Base-by-base conservation (phyloP, 2,329 filamentous ascomycete genomes). In the Chaetomium globosum region DNA sequence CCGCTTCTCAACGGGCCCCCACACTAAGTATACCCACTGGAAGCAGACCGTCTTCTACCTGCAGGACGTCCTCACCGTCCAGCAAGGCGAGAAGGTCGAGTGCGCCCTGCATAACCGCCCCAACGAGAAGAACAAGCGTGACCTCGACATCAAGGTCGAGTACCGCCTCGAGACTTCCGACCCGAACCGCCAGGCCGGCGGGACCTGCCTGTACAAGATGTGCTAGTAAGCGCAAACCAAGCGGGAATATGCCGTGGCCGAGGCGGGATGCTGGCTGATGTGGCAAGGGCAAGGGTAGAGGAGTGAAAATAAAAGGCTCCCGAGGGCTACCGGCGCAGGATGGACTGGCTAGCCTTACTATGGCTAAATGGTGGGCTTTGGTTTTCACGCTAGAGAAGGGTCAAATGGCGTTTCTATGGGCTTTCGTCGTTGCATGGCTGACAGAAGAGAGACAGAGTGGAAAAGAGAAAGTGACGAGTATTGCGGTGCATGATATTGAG, bases 21-120 rank as follows among this genome's bases (percentile, higher is more conserved):
- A 98, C 81, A 96, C 94, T 73, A 98, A 97, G 82, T 98, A 98
- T 82, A 99, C 95, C 21, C 95, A 99, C 85, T 99, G 95, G 95
- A 99, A 99, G 83, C 95, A 99, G 83, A 99, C 95, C 13, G 95
- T 99, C 68, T 98, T 99, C 82, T 99, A 99, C 81, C 84, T 99
- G 69, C 87, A 91, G 74, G 93, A 99, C 72, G 91, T 97, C 39
- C 82, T 99, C 70, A 98, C 93, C 21, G 93, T 97, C 46, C 89
- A 96, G 78, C 85, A 92, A 75, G 92, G 90, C 64, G 95, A 99
- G 82, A 83, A 86, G 74, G 84, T 99, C 66, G 80, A 82, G 66
- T 91, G 92, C 74, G 82, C 84, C 36, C 81, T 99, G 49, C 84
- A 87, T 69, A 96, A 94, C 81, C 90, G 88, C 79, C 95, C 95